Base-by-base conservation (phyloP, 1,284 basidiomycete species). In the Apiotrichum siamense region DNA sequence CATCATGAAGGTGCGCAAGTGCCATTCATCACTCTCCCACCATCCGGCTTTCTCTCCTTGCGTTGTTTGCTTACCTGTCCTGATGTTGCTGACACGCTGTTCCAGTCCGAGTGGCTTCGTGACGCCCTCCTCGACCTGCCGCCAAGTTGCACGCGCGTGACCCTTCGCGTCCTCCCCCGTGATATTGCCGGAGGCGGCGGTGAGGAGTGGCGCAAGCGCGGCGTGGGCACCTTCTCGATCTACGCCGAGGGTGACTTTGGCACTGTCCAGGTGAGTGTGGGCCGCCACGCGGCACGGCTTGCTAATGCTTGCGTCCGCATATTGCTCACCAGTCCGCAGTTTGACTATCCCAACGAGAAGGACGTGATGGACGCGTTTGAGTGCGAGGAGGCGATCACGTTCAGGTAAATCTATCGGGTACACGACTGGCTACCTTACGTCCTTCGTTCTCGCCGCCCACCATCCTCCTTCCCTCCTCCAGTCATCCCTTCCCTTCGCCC, bases 51-150 rank as follows among this genome's bases (percentile, higher is more conserved):
- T n/a, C n/a, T n/a, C n/a, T n/a, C n/a, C n/a, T n/a, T n/a, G n/a
- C n/a, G n/a, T n/a, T n/a, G n/a, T n/a, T n/a, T n/a, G n/a, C n/a
- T n/a, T n/a, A n/a, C n/a, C n/a, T n/a, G n/a, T n/a, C n/a, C n/a
- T n/a, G n/a, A n/a, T n/a, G n/a, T n/a, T n/a, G n/a, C n/a, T n/a
- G n/a, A n/a, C n/a, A n/a, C n/a, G n/a, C n/a, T n/a, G n/a, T n/a
- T n/a, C 18, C 64, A 88, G 86, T 92, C 90, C 12, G 88, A 85
- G 7, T 92, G 88, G 88, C 83, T 96, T 36, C 83, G 86, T 42
- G 89, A 93, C 58, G 90, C 91, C 0, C 79, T 96, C n/a, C 83
- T 84, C 15, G 91, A 94, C 67, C 78, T 94, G 15, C 90, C 93
- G 58, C 80, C 87, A 10, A 84, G 86, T 0, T 89, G 85, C 64